These are phyloP conservation scores for Blastomyces emzantsi DNA, from an alignment of 2,329 filamentous ascomycete species.

Conservation along the genomic window DNA sequence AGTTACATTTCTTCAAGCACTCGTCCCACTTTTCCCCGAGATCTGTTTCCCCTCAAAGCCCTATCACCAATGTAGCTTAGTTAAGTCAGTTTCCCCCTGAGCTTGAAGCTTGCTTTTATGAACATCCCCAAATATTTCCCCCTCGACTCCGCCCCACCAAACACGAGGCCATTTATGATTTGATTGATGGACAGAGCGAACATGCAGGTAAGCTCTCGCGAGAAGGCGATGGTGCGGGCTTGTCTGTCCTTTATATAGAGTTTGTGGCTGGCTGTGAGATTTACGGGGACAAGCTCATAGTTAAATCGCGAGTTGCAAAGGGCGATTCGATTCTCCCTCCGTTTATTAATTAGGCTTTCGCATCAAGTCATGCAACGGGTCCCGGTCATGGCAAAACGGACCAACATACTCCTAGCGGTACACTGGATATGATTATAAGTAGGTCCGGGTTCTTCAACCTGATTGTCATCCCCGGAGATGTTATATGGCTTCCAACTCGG, in stretches of 20 bases:
- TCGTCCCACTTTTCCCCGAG: not conserved
- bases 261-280: not conserved
- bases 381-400: too few species aligned
- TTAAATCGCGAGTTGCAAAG: not conserved
- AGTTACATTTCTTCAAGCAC: not conserved
- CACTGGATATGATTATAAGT: too few species aligned
- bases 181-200: not conserved
- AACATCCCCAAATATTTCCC: not conserved
- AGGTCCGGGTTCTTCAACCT: not conserved
- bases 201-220: not conserved
- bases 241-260: not conserved
- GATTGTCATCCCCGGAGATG: not conserved
- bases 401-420: too few species aligned
- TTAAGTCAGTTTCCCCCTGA: too few species aligned
- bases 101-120: too few species aligned
- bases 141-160: not conserved
- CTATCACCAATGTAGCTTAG: not conserved
- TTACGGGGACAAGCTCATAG: not conserved
- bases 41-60: not conserved
- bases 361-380: too few species aligned
- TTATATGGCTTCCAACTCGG: not conserved
- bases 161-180: too few species aligned
- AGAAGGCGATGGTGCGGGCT: not conserved
- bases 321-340: too few species aligned
- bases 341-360: too few species aligned